Percentiles rank a stretch among this genome's conserved stretches.
Conservation (phyloP, 257 asterid species). For the Linderniella brevidens region DNA sequence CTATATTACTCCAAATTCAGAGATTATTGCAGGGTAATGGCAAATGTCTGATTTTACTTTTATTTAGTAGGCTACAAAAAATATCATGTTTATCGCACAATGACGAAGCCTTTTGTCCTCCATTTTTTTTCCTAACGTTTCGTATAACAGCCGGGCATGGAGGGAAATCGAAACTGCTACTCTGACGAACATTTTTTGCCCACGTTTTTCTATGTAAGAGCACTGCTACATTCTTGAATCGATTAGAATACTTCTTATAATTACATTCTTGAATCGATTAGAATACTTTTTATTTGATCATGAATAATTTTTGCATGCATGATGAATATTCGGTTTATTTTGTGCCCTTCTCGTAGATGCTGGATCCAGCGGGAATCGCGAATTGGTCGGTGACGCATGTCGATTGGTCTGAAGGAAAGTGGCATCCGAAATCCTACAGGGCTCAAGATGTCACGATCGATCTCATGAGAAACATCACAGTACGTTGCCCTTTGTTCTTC, state of each 20-base stretch:
- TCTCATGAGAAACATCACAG: slow-evolving; percentile 66
- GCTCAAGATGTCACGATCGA: slow-evolving; percentile 38
- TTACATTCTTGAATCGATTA: not conserved
- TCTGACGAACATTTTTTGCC: slow-evolving; percentile 96
- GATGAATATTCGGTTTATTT: too few relatives aligned
- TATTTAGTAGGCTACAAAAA: not conserved
- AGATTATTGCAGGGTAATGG: slow-evolving; percentile 43
- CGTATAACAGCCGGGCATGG: slow-evolving; percentile 92
- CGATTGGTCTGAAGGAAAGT: slow-evolving; percentile 88
- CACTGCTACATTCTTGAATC: slow-evolving; percentile 4
- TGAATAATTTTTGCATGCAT: not conserved
- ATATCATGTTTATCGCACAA: not conserved
- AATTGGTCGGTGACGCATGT: slow-evolving; percentile 85
- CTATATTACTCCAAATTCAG: slow-evolving; percentile 52
- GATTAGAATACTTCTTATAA: slow-evolving; percentile 4
- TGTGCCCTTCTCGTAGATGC: too few relatives aligned
- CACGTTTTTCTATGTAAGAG: slow-evolving; percentile 73
- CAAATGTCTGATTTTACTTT: too few relatives aligned
- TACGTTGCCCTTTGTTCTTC: not conserved
- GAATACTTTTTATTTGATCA: not conserved
- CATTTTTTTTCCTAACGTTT: slow-evolving; percentile 6
- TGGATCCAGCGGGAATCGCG: slow-evolving; percentile 69
- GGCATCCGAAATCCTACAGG: slow-evolving; percentile 78
- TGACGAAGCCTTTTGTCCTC: too few relatives aligned
- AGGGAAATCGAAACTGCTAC: slow-evolving; percentile 67